Percentiles rank a stretch among this genome's conserved stretches.
Conservation (phyloP, 352 stramenopile species). For the Phytopythium mirpurense region DNA sequence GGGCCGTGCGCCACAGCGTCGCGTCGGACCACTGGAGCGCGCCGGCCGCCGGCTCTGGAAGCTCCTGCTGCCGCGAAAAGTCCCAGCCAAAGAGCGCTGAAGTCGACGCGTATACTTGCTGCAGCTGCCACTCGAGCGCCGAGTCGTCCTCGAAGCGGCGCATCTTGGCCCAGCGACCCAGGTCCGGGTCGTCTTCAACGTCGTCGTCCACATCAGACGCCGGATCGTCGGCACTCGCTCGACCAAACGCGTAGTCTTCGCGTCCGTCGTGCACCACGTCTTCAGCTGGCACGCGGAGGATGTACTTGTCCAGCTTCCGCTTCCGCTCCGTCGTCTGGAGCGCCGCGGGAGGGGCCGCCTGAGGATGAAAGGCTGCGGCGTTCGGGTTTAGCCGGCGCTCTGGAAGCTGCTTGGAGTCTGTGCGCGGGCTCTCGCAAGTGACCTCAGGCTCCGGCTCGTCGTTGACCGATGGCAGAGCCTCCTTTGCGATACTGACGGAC, state of each 20-base stretch:
- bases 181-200: slow-evolving; percentile 8
- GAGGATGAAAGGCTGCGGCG: slow-evolving; percentile 47
- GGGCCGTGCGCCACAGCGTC: slow-evolving; percentile 59
- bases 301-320: slow-evolving; percentile 68
- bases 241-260: slow-evolving; percentile 10
- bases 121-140: slow-evolving; percentile 58
- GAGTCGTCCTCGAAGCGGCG: slow-evolving; percentile 42
- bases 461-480: too few relatives aligned
- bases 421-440: background rate
- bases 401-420: background rate
- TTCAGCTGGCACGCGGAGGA: slow-evolving; percentile 39
- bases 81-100: slow-evolving; percentile 75
- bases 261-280: slow-evolving; percentile 24
- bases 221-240: slow-evolving; percentile 12
- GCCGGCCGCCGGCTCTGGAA: slow-evolving; percentile 10
- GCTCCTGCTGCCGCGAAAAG: slow-evolving; percentile 51
- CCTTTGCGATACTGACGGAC: too few relatives aligned
- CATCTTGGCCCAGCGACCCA: slow-evolving; percentile 21
- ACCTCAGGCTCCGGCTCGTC: slow-evolving; percentile 12
- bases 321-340: slow-evolving; percentile 24
- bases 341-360: slow-evolving; percentile 1
- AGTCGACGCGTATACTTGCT: slow-evolving; percentile 70
- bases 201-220: slow-evolving; percentile 20
- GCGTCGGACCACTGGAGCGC: slow-evolving; percentile 38
- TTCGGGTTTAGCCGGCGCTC: slow-evolving; percentile 45